These are phyloP conservation scores for Suillus cothurnatus DNA, from an alignment of 768 basidiomycete species.

Conservation along the genomic window DNA sequence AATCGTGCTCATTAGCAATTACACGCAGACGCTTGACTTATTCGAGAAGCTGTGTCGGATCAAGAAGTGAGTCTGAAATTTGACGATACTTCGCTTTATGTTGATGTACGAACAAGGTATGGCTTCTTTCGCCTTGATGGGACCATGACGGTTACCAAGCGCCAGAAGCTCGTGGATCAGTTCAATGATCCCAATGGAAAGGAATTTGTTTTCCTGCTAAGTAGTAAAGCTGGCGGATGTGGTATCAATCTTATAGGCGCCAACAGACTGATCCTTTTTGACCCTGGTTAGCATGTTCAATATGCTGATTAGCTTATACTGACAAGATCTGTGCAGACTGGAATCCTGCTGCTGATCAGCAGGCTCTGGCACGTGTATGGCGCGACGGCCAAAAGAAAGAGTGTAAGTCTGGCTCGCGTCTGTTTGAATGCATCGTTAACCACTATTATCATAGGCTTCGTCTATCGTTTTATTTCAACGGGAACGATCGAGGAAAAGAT, in stretches of 20 bases:
- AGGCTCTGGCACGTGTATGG: constrained; percentile 98
- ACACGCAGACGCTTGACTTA: constrained; percentile 91
- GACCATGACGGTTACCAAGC: constrained; percentile 88
- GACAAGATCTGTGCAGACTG: constrained; percentile 61
- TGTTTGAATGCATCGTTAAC: neutral
- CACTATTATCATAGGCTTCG: constrained; percentile 66
- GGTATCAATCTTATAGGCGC: constrained; percentile 98
- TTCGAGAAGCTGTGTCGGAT: constrained; percentile 87
- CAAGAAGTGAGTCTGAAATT: constrained; percentile 64
- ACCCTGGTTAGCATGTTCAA: constrained; percentile 66
- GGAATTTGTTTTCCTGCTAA: constrained; percentile 92
- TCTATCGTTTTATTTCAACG: constrained; percentile 96
- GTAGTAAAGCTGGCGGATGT: constrained; percentile 94
- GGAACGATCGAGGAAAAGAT: constrained; percentile 99
- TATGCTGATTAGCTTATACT: neutral
- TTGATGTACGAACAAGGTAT: constrained; percentile 57
- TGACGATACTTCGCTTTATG: constrained; percentile 2
- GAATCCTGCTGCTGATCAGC: constrained; percentile 98
- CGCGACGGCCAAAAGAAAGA: constrained; percentile 99
- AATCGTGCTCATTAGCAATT: constrained; percentile 96
- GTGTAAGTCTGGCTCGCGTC: constrained; percentile 53
- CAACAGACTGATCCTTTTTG: constrained; percentile 93
- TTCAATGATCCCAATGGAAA: constrained; percentile 93
- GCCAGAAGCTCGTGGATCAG: constrained; percentile 94
- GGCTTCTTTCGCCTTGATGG: constrained; percentile 92